Evolutionary conservation across 192 early-diverging fungal genomes (phyloP).

Genomic region (Jimgerdemannia flammicorona): DNA sequence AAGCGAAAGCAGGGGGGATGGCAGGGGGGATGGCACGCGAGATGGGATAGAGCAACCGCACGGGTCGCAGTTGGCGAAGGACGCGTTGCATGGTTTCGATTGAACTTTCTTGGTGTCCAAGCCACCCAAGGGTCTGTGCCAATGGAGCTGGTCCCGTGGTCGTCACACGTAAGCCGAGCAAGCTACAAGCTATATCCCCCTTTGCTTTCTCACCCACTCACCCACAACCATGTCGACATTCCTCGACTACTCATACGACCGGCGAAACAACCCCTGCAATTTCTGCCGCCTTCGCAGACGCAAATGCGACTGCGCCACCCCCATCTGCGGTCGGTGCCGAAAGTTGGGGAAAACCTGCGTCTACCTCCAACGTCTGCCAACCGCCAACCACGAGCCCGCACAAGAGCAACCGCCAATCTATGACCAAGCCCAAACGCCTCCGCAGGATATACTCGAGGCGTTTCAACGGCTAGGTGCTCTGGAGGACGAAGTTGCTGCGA

Average conservation of each 20-base stretch:
- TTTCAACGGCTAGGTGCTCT: not conserved
- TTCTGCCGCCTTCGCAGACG: not conserved
- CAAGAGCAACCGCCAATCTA: not conserved
- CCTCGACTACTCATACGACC: not conserved
- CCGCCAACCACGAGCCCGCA: not conserved
- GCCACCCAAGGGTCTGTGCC: too few species aligned
- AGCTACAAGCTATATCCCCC: too few species aligned
- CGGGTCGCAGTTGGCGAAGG: not conserved
- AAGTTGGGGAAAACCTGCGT: not conserved
- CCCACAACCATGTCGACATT: not conserved
- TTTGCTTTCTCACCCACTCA: not conserved
- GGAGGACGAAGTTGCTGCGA: not conserved
- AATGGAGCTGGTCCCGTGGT: too few species aligned
- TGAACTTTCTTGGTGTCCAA: too few species aligned
- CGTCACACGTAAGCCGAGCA: too few species aligned
- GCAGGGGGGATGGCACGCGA: not conserved
- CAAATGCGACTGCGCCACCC: not conserved
- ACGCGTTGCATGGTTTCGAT: not conserved
- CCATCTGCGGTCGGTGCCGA: not conserved
- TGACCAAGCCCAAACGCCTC: too few species aligned
- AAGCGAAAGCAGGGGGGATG: not conserved
- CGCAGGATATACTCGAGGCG: not conserved
- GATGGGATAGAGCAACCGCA: not conserved
- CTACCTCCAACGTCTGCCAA: not conserved
- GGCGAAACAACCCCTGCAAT: not conserved